phyloP scores from a whole-genome alignment of 1,284 basidiomycete species.

The Sporisorium scitamineum region DNA sequence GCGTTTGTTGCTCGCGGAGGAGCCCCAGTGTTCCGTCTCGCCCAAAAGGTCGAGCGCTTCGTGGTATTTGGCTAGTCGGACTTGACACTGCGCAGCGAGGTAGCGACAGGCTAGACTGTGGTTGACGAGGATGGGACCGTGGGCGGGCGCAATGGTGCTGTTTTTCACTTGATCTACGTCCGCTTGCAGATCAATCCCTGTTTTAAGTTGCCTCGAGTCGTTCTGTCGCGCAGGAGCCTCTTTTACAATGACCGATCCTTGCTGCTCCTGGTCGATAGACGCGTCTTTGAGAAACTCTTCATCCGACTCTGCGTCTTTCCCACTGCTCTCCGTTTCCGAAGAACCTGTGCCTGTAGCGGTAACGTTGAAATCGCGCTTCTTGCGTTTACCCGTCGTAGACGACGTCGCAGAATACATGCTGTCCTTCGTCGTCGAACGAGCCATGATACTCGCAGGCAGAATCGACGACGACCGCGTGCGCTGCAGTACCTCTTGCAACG shows the following conservation, averaged over 20 bases:
- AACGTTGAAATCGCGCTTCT: constrained; percentile 59
- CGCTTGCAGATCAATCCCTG: constrained; percentile 21
- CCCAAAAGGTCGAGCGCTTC: constrained; percentile 94
- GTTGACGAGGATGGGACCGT: constrained; percentile 60
- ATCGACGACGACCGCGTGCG: constrained; percentile 49
- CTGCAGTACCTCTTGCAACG: constrained; percentile 48
- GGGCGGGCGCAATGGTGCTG: constrained; percentile 24
- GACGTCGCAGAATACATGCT: constrained; percentile 36
- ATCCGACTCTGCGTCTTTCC: constrained; percentile 15
- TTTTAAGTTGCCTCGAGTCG: background rate
- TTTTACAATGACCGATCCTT: constrained; percentile 19
- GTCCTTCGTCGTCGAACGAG: constrained; percentile 41
- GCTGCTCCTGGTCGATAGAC: background rate
- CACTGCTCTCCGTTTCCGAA: constrained; percentile 27
- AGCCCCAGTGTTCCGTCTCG: constrained; percentile 61
- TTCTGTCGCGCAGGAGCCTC: background rate
- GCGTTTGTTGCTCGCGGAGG: constrained; percentile 36
- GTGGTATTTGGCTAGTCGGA: constrained; percentile 90
- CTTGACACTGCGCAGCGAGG: constrained; percentile 88
- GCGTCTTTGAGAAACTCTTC: constrained; percentile 30
- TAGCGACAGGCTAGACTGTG: constrained; percentile 62
- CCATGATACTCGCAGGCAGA: constrained; percentile 53
- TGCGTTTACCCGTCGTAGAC: constrained; percentile 53
- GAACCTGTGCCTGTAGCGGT: constrained; percentile 59
- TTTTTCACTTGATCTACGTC: constrained; percentile 44